Evolutionary conservation across 306 rosid species (phyloP).

Genomic region (Geum urbanum): DNA sequence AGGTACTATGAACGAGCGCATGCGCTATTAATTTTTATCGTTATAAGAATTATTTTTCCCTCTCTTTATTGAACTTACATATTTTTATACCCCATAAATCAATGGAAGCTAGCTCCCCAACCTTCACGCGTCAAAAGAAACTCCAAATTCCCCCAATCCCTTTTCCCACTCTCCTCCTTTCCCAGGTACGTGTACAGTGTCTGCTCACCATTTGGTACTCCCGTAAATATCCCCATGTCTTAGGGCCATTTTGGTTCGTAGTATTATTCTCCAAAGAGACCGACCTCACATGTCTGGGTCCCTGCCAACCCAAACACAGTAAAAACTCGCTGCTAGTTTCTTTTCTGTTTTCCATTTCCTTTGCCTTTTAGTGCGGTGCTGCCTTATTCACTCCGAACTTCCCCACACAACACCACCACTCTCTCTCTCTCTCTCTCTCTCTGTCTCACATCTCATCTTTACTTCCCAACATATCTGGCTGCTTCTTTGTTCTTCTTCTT

Average conservation of each 20-base stretch:
- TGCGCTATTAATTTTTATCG: too few species aligned
- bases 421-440: not conserved
- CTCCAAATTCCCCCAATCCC: too few species aligned
- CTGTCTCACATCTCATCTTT: not conserved
- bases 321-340: not conserved
- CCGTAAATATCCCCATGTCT: not conserved
- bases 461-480: not conserved
- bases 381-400: not conserved
- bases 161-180: not conserved
- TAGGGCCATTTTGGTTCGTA: not conserved
- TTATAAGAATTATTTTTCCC: too few species aligned
- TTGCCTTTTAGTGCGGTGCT: not conserved
- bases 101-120: too few species aligned
- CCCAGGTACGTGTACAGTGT: not conserved
- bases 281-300: not conserved
- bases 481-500: too few species aligned
- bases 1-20: too few species aligned
- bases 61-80: not conserved
- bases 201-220: not conserved
- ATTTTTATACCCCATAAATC: too few species aligned
- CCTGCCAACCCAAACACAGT: not conserved
- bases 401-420: not conserved
- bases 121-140: conserved; percentile 5
- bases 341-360: not conserved
- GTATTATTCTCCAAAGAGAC: not conserved